Base-by-base conservation (phyloP, 2,329 filamentous ascomycete species). In the Colletotrichum australisinense region DNA sequence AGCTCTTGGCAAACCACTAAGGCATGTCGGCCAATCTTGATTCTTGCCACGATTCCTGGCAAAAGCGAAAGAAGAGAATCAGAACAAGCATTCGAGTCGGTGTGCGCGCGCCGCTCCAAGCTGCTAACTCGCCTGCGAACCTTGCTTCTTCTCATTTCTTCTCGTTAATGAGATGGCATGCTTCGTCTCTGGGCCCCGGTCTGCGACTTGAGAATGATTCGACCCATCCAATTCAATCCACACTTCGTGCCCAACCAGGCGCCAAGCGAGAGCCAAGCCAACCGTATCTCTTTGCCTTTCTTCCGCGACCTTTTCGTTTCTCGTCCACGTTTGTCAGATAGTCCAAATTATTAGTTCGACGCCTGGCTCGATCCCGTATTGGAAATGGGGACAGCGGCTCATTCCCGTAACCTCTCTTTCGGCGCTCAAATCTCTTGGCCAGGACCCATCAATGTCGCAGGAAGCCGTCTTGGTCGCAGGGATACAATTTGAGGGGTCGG, bases 91-190 rank as follows among this genome's bases (percentile, higher is more conserved):
- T 26, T 53, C 28, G 62, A 66, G 71, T 73, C 71, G 71, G 71
- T 73, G 71, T 65, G 55, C 55, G 60, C 32, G 55, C 55, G 9
- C 8, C 67, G 56, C 67, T 46, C 67, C 35, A 57, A 49, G 32
- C 60, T 52, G 55, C 56, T 49, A 56, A 56, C 30, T 70, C 49
- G 60, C 52, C 38, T 49, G 30, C 55, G 35, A 65, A 62, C 67
- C 67, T 73, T 52, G 67, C 28, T 73, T 73, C 55, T 73, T 52
- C 46, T 73, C 67, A 73, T 71, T 73, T 73, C 56, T 63, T 66
- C 71, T 71, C 56, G 56, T 66, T 58, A 62, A 66, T 71, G 67
- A 73, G 46, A 42, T 58, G 56, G 8, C 67, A 66, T 71, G 46
- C 62, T 49, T 60, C 24, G n/a, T 57, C 32, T 35, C 38, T 53